A percentile compares a stretch with the other conserved stretches of the same genome.
Evolutionary conservation across 2,329 filamentous ascomycete genomes (phyloP).

Genomic region (Fusarium nygamai): DNA sequence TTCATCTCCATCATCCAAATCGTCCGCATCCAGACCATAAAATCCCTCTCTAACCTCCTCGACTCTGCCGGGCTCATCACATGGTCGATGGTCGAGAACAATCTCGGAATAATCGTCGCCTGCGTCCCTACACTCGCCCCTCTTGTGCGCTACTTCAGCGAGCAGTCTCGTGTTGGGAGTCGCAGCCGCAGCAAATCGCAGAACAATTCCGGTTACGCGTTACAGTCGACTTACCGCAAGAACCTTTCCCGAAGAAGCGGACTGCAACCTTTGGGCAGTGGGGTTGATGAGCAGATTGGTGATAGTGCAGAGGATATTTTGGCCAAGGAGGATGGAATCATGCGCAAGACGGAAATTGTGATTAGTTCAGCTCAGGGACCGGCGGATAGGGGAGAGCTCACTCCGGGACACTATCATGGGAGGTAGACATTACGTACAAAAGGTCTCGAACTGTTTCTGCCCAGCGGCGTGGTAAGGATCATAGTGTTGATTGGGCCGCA

Average conservation of each 20-base stretch:
- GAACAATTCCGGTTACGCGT: slow-evolving; percentile 38
- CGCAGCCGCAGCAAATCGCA: slow-evolving; percentile 18
- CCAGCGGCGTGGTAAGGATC: background rate
- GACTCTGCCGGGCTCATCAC: slow-evolving; percentile 55
- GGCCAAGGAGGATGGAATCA: slow-evolving; percentile 5
- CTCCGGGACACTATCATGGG: background rate
- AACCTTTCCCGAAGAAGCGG: slow-evolving; percentile 27
- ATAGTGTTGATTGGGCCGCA: background rate
- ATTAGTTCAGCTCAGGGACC: background rate
- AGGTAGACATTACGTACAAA: background rate
- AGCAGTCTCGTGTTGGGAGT: slow-evolving; percentile 39
- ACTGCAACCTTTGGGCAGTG: slow-evolving; percentile 32
- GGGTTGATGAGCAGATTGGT: slow-evolving; percentile 6
- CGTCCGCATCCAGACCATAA: slow-evolving; percentile 61
- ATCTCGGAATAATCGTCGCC: slow-evolving; percentile 55
- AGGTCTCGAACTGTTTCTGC: background rate
- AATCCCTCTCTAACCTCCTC: slow-evolving; percentile 54
- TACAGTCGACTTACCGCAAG: slow-evolving; percentile 42
- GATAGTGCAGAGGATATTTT: slow-evolving; percentile 30
- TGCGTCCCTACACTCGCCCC: slow-evolving; percentile 57
- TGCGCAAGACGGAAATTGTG: slow-evolving; percentile 27
- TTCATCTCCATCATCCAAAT: slow-evolving; percentile 63
- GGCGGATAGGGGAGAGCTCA: background rate
- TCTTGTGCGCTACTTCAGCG: slow-evolving; percentile 50
- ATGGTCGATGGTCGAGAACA: slow-evolving; percentile 59